Base-by-base conservation (phyloP, 345 rosid species). In the Populus euphratica region DNA sequence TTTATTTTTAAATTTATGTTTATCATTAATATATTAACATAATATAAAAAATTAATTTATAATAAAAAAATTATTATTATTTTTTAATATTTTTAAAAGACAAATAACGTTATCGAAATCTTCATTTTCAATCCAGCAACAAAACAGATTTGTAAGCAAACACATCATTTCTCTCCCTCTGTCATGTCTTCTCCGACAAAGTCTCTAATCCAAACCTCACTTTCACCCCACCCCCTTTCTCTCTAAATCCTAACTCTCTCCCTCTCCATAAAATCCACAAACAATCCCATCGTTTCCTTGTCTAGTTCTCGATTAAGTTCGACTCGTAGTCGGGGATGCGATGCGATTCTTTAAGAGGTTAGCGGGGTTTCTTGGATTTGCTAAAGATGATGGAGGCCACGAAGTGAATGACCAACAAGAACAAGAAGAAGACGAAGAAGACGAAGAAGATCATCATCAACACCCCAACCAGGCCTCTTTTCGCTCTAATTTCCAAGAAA, bases 291-390 rank as follows among this genome's bases (percentile, higher is more conserved):
- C 14, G 31, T 23, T 7, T 5, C 64, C 21, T 52, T 72, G 31
- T 52, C 29, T 64, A 9, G 67, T 50, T 72, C 50, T 47, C 36
- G 72, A 68, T 29, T 18, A 21, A 43, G 68, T 36, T n/a, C 29
- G 54, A 14, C n/a, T 18, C 25, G 38, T 20, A 17, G 44, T 36
- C 29, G 56, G 78, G 16, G 68, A 73, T 77, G 81, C 78, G 79
- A 96, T 96, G 99, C 90, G 98, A 78, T 83, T 96, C 82, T 81
- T 96, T 6, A 92, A 83, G 90, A 90, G 90, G 83, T 77, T 96
- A 68, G 94, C 97, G 5, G 99, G 99, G 78, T 33, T 93, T 65
- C 80, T 95, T 25, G 99, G 99, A 68, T 73, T 95, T 72, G 91
- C 70, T 31, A 88, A 81, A 71, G 96, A 92, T 78, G 94, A 91